phyloP scores from a whole-genome alignment of 192 early-diverging fungal genomes.

The Mortierella antarctica region DNA sequence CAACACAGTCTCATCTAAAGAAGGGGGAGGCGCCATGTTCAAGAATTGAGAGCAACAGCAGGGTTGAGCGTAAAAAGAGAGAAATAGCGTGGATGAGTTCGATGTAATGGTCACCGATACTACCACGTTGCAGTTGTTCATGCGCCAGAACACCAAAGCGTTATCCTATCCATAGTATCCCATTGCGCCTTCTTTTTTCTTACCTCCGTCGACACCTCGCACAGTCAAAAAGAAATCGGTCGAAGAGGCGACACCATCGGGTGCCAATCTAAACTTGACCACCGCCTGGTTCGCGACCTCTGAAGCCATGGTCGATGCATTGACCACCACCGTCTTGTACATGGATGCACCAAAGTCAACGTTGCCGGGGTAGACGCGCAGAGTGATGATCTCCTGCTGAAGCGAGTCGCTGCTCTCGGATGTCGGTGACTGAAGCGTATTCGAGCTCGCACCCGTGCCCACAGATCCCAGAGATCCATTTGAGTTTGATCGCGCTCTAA shows the following conservation, averaged over 20 bases:
- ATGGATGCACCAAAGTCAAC: slow-evolving; percentile 62
- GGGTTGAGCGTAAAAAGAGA: not conserved
- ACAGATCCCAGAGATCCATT: slow-evolving; percentile 26
- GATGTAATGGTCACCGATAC: not conserved
- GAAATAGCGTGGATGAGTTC: not conserved
- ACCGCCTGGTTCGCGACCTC: slow-evolving; percentile 63
- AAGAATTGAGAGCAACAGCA: not conserved
- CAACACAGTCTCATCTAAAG: slow-evolving; percentile 58
- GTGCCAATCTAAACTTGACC: slow-evolving; percentile 61
- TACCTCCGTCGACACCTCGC: slow-evolving; percentile 64
- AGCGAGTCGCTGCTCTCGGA: slow-evolving; percentile 22
- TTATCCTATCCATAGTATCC: not conserved
- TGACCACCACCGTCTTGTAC: slow-evolving; percentile 66
- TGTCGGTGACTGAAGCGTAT: slow-evolving; percentile 17
- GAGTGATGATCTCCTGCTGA: slow-evolving; percentile 54
- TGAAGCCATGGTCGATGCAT: slow-evolving; percentile 53
- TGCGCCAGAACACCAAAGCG: not conserved
- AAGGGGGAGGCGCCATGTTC: not conserved
- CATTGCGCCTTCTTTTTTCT: not conserved
- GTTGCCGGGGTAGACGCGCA: slow-evolving; percentile 68
- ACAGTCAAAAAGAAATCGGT: slow-evolving; percentile 63
- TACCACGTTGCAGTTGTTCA: too few relatives aligned
- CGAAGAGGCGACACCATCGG: slow-evolving; percentile 52
- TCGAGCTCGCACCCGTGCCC: not conserved
- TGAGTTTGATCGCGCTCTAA: slow-evolving; percentile 21